phyloP scores from a whole-genome alignment of 495 filamentous ascomycete genomes.

The Clohesyomyces aquaticus region DNA sequence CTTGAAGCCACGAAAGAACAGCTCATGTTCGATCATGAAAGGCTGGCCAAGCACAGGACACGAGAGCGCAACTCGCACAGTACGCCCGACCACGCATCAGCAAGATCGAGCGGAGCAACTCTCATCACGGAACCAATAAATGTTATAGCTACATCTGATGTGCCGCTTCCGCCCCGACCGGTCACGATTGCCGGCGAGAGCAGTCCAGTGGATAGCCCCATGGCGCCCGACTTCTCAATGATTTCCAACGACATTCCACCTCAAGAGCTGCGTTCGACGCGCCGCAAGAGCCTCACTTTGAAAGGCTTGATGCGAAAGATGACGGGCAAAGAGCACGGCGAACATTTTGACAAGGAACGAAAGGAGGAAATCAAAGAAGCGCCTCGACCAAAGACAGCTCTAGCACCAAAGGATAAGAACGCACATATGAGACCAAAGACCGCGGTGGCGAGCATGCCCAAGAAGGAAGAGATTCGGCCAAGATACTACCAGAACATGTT shows the following conservation, averaged over 20 bases:
- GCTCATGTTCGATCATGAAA: constrained; percentile 32
- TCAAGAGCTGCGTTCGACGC: constrained; percentile 10
- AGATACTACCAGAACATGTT: neutral
- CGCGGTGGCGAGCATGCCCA: neutral
- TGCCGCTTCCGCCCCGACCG: constrained; percentile 17
- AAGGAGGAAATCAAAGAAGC: neutral
- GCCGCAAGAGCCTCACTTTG: constrained; percentile 20
- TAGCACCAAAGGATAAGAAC: constrained; percentile 28
- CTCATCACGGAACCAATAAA: constrained; percentile 26
- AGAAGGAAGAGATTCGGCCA: neutral
- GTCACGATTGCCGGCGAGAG: constrained; percentile 4
- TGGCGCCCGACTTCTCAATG: constrained; percentile 8
- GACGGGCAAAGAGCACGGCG: constrained; percentile 2
- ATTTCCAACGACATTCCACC: constrained; percentile 26
- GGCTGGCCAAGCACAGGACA: constrained; percentile 22
- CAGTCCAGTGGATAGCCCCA: constrained; percentile 4
- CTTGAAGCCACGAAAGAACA: constrained; percentile 29
- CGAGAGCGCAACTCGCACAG: constrained; percentile 5
- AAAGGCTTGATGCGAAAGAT: constrained; percentile 29
- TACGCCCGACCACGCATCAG: constrained; percentile 24
- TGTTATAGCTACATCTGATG: neutral
- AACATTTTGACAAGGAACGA: neutral
- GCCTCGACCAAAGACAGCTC: constrained; percentile 1
- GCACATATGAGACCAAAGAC: constrained; percentile 18
- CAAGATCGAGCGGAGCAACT: constrained; percentile 29